These are phyloP conservation scores for Sugiyamaella xylanicola DNA, from an alignment of 1,139 yeast species.

Conservation along the genomic window DNA sequence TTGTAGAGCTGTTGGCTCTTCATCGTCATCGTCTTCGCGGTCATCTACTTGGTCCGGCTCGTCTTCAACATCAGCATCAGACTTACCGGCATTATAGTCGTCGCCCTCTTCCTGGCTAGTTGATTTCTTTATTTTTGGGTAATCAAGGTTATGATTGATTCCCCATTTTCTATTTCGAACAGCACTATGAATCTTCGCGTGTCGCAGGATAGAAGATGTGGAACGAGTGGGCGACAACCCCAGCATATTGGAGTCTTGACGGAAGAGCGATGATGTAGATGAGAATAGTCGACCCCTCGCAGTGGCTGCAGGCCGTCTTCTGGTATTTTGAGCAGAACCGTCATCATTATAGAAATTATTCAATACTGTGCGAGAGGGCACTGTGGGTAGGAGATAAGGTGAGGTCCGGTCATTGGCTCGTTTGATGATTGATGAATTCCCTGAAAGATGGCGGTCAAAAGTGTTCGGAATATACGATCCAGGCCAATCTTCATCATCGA, in stretches of 20 bases:
- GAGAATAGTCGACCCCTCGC: constrained; percentile 26
- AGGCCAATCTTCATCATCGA: constrained; percentile 23
- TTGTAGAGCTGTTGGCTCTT: constrained; percentile 14
- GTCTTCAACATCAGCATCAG: constrained; percentile 1
- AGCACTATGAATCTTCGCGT: background rate
- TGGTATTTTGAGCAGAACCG: background rate
- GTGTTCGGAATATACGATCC: constrained; percentile 4
- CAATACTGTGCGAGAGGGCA: constrained; percentile 18
- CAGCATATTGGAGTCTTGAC: constrained; percentile 21
- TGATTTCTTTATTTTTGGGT: background rate
- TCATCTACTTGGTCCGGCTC: constrained; percentile 23
- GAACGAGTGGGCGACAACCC: constrained; percentile 30
- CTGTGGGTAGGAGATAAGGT: constrained; percentile 16
- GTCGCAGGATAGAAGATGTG: constrained; percentile 20
- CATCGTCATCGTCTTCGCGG: constrained; percentile 22
- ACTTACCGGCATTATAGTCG: constrained; percentile 15
- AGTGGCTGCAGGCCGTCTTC: constrained; percentile 1
- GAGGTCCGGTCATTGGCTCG: constrained; percentile 4
- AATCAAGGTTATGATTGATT: constrained; percentile 10
- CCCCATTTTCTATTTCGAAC: constrained; percentile 4
- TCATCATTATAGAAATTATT: constrained; percentile 7
- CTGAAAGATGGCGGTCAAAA: constrained; percentile 11
- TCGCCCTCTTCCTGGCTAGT: background rate
- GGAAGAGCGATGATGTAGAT: constrained; percentile 26
- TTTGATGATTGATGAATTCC: background rate